Conservation (phyloP, 1,284 basidiomycete species). For the Marasmius sp. region DNA sequence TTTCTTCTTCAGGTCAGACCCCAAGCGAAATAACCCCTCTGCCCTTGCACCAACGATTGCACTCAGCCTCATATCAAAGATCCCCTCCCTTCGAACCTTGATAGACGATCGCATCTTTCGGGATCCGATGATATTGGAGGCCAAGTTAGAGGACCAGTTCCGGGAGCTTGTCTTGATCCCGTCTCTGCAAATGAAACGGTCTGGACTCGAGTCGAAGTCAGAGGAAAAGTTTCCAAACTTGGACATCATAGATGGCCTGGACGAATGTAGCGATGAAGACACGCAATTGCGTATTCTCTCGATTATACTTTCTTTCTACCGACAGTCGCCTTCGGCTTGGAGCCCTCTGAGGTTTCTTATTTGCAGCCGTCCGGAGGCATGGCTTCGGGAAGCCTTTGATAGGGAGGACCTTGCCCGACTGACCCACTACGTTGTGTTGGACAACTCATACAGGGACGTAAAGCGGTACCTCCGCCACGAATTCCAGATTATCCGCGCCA, state of each 20-base stretch:
- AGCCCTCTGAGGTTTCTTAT: slow-evolving; percentile 27
- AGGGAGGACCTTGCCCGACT: neutral
- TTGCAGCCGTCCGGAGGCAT: slow-evolving; percentile 22
- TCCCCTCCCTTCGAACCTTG: neutral
- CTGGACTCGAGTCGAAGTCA: too few relatives aligned
- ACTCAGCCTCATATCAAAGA: neutral
- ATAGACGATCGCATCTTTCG: neutral
- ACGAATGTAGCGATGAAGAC: neutral
- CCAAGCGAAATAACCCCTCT: neutral
- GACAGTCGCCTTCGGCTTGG: neutral
- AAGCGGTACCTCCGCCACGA: neutral
- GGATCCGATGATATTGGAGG: neutral
- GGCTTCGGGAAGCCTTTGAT: slow-evolving; percentile 19
- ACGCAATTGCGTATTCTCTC: neutral
- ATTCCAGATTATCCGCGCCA: neutral
- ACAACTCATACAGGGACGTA: neutral
- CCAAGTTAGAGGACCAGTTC: slow-evolving; percentile 2
- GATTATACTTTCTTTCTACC: neutral
- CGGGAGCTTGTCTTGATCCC: neutral
- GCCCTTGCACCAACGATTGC: slow-evolving; percentile 2
- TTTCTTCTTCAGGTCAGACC: slow-evolving; percentile 14
- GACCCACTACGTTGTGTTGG: neutral
- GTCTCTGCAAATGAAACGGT: too few relatives aligned
- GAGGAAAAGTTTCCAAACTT: too few relatives aligned
- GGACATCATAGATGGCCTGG: slow-evolving; percentile 6